Evolutionary conservation across 257 asterid genomes (phyloP), one percentile per base, ranked within the genome.

Genomic region (Rhazya stricta): DNA sequence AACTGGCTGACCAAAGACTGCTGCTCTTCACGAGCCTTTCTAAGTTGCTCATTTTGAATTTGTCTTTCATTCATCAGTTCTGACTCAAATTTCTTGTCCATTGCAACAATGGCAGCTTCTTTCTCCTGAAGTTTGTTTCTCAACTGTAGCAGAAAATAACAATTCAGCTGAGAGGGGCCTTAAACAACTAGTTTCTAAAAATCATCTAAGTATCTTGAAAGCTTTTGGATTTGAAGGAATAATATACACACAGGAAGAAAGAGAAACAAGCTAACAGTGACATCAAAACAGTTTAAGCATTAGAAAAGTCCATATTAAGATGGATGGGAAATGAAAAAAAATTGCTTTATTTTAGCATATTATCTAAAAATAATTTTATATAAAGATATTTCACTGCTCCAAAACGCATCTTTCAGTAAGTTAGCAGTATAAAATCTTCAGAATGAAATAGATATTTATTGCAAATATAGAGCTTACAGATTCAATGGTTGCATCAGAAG

Each of bases 51-150:
- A 48, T 74, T 80, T 41, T 61, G 80, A 57, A 43, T 67, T 80
- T 88, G 91, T 78, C 73, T 91, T 84, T 89, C 96, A 23, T 78
- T 81, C 76, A 58, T 69, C 71, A 94, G 80, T 75, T 94, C 91
- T 9, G 80, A 56, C 79, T 85, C 87, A 15, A 80, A 73, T 78
- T 85, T 83, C 76, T 78, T 83, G 85, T 83, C 81, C 78, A 86
- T 83, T 53, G 85, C 84, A 74, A 78, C 65, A 50, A 88, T 79
- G 65, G 85, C 80, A 9, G 84, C 84, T 69, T 89, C 90, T 67
- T 90, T 88, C 68, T 85, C 91, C 79, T 80, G 81, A 79, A 91
- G 83, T 79, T 87, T 67, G 78, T 45, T 78, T 54, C 78, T 86
- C 94, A 93, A 82, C 98, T 93, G 84, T 45, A 78, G 23, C 56